A percentile compares a stretch with the other conserved stretches of the same genome.
These are phyloP conservation scores for Spergularia azorica DNA, from an alignment of 179 eudicot species.

Conservation along the genomic window DNA sequence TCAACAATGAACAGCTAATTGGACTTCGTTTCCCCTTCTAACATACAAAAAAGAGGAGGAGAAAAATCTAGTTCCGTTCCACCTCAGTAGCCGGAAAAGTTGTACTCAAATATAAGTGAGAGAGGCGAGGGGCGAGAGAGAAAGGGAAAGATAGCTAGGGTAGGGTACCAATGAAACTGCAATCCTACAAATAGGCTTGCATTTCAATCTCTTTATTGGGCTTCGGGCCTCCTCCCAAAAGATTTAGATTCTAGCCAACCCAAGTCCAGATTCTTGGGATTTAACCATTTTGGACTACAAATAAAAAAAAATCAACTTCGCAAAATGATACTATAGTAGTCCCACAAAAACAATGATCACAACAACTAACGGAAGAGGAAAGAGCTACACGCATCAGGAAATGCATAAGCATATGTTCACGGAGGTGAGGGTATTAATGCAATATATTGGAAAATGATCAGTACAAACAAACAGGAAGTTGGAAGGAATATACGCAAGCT, in stretches of 20 bases:
- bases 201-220: slow-evolving; percentile 5
- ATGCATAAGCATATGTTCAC: neutral
- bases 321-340: neutral
- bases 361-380: neutral
- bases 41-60: neutral
- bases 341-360: neutral
- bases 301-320: neutral
- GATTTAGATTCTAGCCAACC: neutral
- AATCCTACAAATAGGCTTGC: neutral
- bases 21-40: neutral
- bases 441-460: neutral
- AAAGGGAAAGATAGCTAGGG: slow-evolving; percentile 10
- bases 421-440: neutral
- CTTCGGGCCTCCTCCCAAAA: neutral
- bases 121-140: slow-evolving; percentile 1
- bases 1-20: neutral
- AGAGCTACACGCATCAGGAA: neutral
- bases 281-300: neutral
- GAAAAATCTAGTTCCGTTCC: neutral
- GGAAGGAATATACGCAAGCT: neutral
- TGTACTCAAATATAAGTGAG: neutral
- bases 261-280: neutral
- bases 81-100: neutral
- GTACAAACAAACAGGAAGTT: neutral
- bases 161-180: neutral